These are phyloP conservation scores for Cubamyces lactineus DNA, from an alignment of 768 basidiomycete genomes.

Conservation along the genomic window DNA sequence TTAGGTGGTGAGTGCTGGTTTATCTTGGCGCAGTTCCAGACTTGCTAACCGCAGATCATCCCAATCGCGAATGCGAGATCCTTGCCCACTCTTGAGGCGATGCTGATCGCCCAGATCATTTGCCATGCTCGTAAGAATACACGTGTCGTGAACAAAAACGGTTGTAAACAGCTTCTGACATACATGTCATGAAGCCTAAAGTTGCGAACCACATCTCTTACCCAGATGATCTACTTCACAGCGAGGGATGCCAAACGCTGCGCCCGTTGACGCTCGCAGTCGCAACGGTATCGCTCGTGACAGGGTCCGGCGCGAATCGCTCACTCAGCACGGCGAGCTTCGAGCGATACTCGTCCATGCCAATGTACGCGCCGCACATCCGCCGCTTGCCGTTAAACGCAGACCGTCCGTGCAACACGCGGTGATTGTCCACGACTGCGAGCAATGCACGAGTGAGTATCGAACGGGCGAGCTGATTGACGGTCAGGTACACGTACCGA, in stretches of 20 bases:
- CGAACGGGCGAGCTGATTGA: neutral
- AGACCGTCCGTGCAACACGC: constrained; percentile 94
- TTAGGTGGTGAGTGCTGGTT: constrained; percentile 3
- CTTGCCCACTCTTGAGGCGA: neutral
- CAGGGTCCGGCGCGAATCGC: constrained; percentile 48
- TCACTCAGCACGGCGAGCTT: constrained; percentile 71
- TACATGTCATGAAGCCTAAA: neutral
- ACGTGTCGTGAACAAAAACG: neutral
- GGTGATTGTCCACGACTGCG: constrained; percentile 87
- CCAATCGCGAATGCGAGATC: too few relatives aligned
- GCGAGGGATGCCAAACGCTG: constrained; percentile 59
- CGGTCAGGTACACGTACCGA: constrained; percentile 59
- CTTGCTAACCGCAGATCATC: constrained; percentile 7
- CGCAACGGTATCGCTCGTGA: constrained; percentile 28
- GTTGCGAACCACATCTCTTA: neutral
- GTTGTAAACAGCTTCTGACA: neutral
- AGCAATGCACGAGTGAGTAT: neutral
- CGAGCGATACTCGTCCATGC: constrained; percentile 87
- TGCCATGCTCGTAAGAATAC: neutral
- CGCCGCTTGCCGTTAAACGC: constrained; percentile 84
- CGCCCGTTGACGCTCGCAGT: constrained; percentile 42
- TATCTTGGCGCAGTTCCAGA: neutral
- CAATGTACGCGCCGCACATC: constrained; percentile 97
- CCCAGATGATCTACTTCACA: constrained; percentile 36
- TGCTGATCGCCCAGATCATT: neutral